A percentile compares a stretch with the other conserved stretches of the same genome.
These are phyloP conservation scores for Chlorella sp. DNA, from an alignment of 139 green algal species.

Conservation along the genomic window DNA sequence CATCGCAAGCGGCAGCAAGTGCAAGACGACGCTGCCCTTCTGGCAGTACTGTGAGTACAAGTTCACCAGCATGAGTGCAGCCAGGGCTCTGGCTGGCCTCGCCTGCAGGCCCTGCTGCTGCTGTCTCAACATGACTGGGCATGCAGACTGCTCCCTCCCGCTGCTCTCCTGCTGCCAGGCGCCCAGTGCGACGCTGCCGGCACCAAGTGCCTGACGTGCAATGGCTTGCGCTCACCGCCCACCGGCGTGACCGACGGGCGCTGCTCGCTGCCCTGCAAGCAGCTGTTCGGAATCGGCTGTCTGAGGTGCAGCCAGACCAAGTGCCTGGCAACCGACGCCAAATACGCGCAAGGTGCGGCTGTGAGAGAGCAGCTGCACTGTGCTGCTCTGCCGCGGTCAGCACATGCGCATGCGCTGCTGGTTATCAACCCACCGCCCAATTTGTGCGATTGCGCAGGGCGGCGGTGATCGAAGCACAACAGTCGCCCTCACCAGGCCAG, in stretches of 20 bases:
- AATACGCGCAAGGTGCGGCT: neutral
- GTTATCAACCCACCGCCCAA: no score
- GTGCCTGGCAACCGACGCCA: neutral
- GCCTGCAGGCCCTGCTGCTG: neutral
- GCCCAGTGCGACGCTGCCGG: neutral
- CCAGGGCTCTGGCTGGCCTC: no score
- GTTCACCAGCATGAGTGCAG: neutral
- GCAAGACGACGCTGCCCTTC: neutral
- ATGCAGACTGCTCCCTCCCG: no score
- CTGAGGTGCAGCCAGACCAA: neutral
- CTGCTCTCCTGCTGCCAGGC: neutral
- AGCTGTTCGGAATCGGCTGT: conserved; percentile 4
- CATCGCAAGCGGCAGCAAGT: neutral
- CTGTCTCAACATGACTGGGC: neutral
- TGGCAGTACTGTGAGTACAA: neutral
- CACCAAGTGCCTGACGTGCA: neutral
- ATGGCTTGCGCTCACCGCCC: neutral
- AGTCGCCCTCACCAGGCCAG: no score
- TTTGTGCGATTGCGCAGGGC: no score
- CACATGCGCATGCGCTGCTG: no score
- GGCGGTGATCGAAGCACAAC: no score
- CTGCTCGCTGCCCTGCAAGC: neutral
- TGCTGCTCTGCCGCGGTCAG: no score
- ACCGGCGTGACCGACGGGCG: neutral
- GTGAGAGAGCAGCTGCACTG: neutral